Evolutionary conservation across 345 rosid genomes (phyloP), one percentile per base, ranked within the genome.

Genomic region (Moricandia moricandioides): DNA sequence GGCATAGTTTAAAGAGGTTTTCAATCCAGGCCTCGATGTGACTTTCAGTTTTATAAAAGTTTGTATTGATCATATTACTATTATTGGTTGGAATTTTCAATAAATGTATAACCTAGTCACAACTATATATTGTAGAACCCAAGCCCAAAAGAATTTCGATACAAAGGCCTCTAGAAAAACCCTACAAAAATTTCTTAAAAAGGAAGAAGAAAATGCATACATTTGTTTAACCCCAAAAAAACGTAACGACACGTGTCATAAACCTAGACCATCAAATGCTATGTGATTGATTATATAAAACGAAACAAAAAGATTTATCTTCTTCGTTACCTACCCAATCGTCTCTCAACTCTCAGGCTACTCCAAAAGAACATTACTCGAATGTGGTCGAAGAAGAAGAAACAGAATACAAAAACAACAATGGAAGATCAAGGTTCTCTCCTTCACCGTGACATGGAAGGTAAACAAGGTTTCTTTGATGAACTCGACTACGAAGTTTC

Each of bases 241-340:
- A 2, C 2, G 5, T 29, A 17, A 0, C 7, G 68, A 26, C 79
- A 75, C 79, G 73, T 68, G 79, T 68, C 79, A 68, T 17, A 11
- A 35, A 26, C 8, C 13, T 40, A 68, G 63, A 60, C 79, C 79
- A 75, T 51, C 69, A 75, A 68, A 67, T n/a, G 0, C n/a, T 1
- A 16, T n/a, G 17, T 14, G 57, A 39, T 8, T 14, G 57, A 39
- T 8, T 0, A n/a, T 21, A 26, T 5, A 66, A 68, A 62, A 35
- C 58, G 27, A 76, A 69, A 62, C 51, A 1, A 52, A 76, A 69
- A 76, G 69, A 69, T 76, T 76, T 62, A 76, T 55, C 75, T 27
- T 57, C 62, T 57, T 54, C 75, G 18, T 55, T 21, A 29, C 49
- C 35, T 70, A 14, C 5, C 31, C 64, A 76, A 76, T 70, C 70